Conservation (phyloP, 1,284 basidiomycete species). For the Ganoderma meredithae region DNA sequence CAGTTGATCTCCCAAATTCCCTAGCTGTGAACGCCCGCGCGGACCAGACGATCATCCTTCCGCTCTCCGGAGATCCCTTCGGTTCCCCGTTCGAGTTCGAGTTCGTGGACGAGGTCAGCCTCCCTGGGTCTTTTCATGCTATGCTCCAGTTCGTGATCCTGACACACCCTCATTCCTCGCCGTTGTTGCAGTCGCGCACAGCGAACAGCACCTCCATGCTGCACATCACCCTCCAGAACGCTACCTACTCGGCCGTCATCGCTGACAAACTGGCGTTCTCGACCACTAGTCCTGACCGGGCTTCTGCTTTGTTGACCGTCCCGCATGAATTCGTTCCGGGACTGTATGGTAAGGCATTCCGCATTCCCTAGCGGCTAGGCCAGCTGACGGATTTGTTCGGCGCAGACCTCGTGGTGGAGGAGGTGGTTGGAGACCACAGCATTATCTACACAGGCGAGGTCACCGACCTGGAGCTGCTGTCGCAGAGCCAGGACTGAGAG, state of each 20-base stretch:
- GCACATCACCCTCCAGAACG: conserved; percentile 2
- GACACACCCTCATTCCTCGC: background rate
- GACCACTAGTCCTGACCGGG: background rate
- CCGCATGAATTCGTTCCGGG: background rate
- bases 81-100: conserved; percentile 2
- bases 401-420: conserved; percentile 1
- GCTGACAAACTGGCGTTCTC: background rate
- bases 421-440: background rate
- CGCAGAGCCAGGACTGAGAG: background rate
- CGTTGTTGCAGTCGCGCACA: background rate
- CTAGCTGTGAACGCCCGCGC: background rate
- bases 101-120: conserved; percentile 6
- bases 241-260: background rate
- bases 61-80: conserved; percentile 2
- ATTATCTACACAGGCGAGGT: conserved; percentile 6
- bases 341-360: background rate
- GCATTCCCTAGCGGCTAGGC: background rate
- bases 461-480: conserved; percentile 3
- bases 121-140: background rate
- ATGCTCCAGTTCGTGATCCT: background rate
- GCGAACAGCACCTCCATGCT: background rate
- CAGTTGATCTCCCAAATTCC: background rate
- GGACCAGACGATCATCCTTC: background rate
- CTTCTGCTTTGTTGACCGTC: background rate
- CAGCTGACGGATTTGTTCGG: background rate